A percentile compares a stretch with the other conserved stretches of the same genome.
These are phyloP conservation scores for Monilinia fructicola DNA, from an alignment of 2,329 filamentous ascomycete species.

Conservation along the genomic window DNA sequence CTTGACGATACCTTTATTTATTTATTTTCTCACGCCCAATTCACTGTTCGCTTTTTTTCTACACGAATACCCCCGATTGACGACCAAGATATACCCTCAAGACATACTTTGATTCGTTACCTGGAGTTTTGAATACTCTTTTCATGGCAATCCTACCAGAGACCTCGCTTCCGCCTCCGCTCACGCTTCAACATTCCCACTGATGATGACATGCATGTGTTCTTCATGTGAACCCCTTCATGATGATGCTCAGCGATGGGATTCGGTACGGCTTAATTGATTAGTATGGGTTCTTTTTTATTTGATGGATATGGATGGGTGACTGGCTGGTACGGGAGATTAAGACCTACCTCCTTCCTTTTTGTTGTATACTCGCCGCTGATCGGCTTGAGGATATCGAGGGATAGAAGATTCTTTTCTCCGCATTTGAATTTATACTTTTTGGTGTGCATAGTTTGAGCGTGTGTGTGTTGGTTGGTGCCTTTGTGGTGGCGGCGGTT, in stretches of 20 bases:
- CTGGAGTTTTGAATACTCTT: slow-evolving; percentile 19
- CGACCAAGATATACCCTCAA: slow-evolving; percentile 16
- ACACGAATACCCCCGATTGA: slow-evolving; percentile 21
- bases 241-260: not conserved
- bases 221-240: not conserved
- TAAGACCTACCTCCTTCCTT: not conserved
- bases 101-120: slow-evolving; percentile 23
- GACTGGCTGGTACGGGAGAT: not conserved
- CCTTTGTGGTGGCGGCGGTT: not conserved
- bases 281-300: slow-evolving; percentile 5
- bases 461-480: not conserved
- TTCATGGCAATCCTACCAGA: not conserved
- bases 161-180: no score
- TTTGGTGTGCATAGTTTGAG: slow-evolving; percentile 12
- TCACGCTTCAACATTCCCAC: not conserved
- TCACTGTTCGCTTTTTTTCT: not conserved
- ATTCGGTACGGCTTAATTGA: not conserved
- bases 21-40: not conserved
- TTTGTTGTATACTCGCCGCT: slow-evolving; percentile 21
- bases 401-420: slow-evolving; percentile 2
- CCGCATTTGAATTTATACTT: not conserved
- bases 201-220: not conserved
- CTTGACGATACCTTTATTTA: slow-evolving; percentile 18
- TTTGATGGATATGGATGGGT: slow-evolving; percentile 5
- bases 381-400: slow-evolving; percentile 22